phyloP scores from a whole-genome alignment of 2,329 filamentous ascomycete species.

The Aspergillus alliaceus region DNA sequence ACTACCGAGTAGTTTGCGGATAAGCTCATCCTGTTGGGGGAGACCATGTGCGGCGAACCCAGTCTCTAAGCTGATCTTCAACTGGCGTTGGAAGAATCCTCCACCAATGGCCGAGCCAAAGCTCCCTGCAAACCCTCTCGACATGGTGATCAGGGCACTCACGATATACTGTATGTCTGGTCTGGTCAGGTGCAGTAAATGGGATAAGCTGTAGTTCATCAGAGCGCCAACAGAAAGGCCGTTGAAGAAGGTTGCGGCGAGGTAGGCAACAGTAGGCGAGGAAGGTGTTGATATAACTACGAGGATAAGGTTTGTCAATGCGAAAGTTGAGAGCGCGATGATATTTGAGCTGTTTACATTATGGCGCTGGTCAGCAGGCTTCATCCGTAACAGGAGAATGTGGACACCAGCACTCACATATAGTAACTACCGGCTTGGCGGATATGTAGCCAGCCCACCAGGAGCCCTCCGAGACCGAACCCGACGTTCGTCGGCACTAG shows the following conservation, averaged over 20 bases:
- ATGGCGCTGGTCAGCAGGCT: neutral
- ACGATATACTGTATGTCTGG: constrained; percentile 70
- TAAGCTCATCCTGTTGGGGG: constrained; percentile 45
- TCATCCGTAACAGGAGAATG: neutral
- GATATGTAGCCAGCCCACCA: constrained; percentile 75
- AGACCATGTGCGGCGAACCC: constrained; percentile 54
- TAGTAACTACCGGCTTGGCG: constrained; percentile 73
- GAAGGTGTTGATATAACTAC: constrained; percentile 56
- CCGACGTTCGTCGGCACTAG: constrained; percentile 80
- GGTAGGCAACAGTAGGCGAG: constrained; percentile 54
- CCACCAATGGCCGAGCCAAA: constrained; percentile 80
- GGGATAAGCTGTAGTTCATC: constrained; percentile 79
- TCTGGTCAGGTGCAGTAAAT: constrained; percentile 70
- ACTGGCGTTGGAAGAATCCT: constrained; percentile 67
- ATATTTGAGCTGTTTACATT: constrained; percentile 51
- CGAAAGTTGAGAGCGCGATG: constrained; percentile 62
- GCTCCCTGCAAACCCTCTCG: constrained; percentile 76
- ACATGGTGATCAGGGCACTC: constrained; percentile 74
- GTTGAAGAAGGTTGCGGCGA: constrained; percentile 65
- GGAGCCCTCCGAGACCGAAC: constrained; percentile 71
- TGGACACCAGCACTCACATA: constrained; percentile 35
- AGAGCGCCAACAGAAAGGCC: constrained; percentile 71
- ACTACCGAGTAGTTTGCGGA: constrained; percentile 58
- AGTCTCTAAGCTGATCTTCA: constrained; percentile 55
- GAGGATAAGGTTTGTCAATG: constrained; percentile 58